Conservation (phyloP, 139 green algal genomes). For the Edaphochlamys debaryana region DNA sequence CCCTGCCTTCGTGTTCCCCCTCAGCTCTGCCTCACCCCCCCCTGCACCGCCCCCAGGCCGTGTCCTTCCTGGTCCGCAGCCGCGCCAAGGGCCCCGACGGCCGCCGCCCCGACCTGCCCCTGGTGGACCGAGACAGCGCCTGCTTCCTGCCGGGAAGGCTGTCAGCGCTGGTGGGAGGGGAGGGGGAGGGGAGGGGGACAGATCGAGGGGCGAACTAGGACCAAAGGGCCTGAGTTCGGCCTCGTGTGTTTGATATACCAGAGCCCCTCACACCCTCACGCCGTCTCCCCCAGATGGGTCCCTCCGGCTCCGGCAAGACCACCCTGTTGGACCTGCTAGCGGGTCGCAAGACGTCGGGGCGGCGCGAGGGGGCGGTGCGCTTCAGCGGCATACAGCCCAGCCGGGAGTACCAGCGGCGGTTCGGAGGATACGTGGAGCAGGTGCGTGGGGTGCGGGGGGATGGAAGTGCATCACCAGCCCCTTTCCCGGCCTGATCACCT, state of each 20-base stretch:
- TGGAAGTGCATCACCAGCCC: too few species aligned
- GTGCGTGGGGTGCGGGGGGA: too few species aligned
- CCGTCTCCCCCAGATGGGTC: slow-evolving; percentile 69
- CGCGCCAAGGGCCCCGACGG: slow-evolving; percentile 1
- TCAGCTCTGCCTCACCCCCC: neutral
- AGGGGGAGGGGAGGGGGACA: too few species aligned
- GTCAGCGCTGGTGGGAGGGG: neutral
- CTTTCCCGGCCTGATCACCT: too few species aligned
- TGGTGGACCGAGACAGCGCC: neutral
- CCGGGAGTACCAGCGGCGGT: slow-evolving; percentile 65
- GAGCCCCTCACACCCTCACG: neutral
- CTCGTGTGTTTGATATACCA: neutral
- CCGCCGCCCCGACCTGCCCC: neutral
- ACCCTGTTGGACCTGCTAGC: slow-evolving; percentile 73
- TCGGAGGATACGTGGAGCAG: slow-evolving; percentile 51
- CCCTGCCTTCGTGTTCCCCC: too few species aligned
- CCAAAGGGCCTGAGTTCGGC: neutral
- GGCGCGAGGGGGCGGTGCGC: slow-evolving; percentile 60
- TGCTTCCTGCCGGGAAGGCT: too few species aligned
- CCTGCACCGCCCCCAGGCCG: neutral
- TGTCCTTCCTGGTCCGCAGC: slow-evolving; percentile 25
- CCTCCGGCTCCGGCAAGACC: slow-evolving; percentile 84
- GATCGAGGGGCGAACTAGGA: neutral
- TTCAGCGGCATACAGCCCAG: slow-evolving; percentile 72
- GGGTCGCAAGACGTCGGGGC: slow-evolving; percentile 60